Conservation (phyloP, 2,329 filamentous ascomycete genomes). For the Phymatotrichopsis omnivora region DNA sequence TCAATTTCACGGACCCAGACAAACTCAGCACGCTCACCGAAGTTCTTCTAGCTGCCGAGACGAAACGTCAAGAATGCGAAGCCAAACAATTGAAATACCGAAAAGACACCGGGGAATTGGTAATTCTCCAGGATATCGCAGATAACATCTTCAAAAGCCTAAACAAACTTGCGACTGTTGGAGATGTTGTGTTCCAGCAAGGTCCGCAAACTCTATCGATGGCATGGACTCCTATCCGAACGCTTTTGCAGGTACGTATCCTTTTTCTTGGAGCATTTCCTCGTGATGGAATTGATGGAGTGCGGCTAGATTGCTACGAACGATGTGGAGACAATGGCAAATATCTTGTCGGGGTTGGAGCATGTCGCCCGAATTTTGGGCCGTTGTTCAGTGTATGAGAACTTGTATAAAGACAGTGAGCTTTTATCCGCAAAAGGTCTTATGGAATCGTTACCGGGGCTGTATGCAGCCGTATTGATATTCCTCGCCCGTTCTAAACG, state of each 20-base stretch:
- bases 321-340: conserved; percentile 14
- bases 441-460: not conserved
- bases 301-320: conserved; percentile 6
- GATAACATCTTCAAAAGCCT: conserved; percentile 28
- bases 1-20: not conserved
- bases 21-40: not conserved
- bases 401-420: conserved; percentile 6
- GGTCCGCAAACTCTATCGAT: conserved; percentile 30
- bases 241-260: conserved; percentile 29
- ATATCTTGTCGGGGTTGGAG: conserved; percentile 9
- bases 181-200: conserved; percentile 27
- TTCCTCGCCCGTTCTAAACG: conserved; percentile 3
- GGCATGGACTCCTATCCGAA: conserved; percentile 30
- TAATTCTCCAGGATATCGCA: conserved; percentile 9
- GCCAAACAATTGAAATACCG: conserved; percentile 2
- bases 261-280: no score
- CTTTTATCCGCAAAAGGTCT: not conserved
- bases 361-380: conserved; percentile 19
- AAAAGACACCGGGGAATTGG: not conserved
- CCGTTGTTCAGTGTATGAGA: conserved; percentile 22
- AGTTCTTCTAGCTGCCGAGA: not conserved
- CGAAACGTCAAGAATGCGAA: not conserved
- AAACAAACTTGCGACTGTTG: conserved; percentile 29
- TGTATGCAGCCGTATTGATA: conserved; percentile 2
- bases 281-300: no score